Conservation (phyloP, 164 flowering plant genomes). For the Cinnamomum micranthum region DNA sequence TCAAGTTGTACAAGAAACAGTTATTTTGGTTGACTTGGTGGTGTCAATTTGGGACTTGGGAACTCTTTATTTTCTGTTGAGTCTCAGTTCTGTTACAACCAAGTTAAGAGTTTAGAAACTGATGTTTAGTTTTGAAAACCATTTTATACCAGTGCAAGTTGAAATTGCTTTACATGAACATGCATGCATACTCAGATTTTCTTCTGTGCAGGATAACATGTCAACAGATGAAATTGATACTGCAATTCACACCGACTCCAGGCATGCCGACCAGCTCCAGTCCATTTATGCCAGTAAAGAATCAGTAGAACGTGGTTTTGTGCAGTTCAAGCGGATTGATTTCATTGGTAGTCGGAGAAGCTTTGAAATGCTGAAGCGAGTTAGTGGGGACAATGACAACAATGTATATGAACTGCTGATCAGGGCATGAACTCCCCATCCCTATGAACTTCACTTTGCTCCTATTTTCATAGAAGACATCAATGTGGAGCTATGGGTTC, state of each 20-base stretch:
- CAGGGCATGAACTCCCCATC: conserved; percentile 43
- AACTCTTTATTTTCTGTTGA: background rate
- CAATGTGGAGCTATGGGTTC: background rate
- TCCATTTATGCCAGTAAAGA: conserved; percentile 55
- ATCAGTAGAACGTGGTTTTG: conserved; percentile 36
- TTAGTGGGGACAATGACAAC: conserved; percentile 64
- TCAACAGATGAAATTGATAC: conserved; percentile 63
- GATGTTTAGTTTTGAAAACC: no score
- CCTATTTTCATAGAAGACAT: background rate
- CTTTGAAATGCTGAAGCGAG: conserved; percentile 92
- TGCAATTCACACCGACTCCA: conserved; percentile 88
- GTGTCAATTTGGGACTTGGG: background rate
- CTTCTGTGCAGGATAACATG: conserved; percentile 70
- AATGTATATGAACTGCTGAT: conserved; percentile 77
- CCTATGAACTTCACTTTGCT: background rate
- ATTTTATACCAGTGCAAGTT: background rate
- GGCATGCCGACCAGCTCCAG: conserved; percentile 80
- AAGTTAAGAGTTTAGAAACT: background rate
- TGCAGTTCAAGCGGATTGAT: conserved; percentile 62
- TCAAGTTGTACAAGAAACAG: background rate
- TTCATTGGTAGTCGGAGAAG: conserved; percentile 88
- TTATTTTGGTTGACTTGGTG: background rate
- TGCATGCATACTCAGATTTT: background rate
- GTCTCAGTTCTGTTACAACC: background rate
- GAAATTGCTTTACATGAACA: background rate